Base-by-base conservation (phyloP, 306 rosid genomes). In the Comarum palustre region DNA sequence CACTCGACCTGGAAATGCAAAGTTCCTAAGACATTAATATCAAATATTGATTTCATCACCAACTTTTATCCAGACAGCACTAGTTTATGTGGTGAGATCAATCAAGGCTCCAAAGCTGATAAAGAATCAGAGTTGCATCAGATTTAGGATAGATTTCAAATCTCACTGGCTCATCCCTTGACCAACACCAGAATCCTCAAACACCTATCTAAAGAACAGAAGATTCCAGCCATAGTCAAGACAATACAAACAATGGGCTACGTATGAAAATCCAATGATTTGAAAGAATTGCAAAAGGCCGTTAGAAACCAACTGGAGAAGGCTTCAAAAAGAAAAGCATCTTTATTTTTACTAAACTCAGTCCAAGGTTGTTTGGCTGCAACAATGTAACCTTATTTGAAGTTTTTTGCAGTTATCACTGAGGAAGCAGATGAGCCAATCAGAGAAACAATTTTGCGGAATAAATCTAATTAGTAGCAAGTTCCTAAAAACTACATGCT, bases 1-100 rank as follows among this genome's bases (percentile, higher is more conserved):
- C 96, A 88, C 89, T 94, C 97, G 70, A 94, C 99, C 99, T 91
- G 92, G 75, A 78, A 76, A 29, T 66, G 79, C 74, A 81, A 68
- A 73, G 51, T 74, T 32, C 55, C 66, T 65, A 36, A 68, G 27
- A 46, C 38, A 39, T 57, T 20, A 52, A 50, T 25, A 46, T 47
- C 12, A 27, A 50, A 69, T 59, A 17, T 22, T 25, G 42, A 52
- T 58, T 27, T 42, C 8, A 43, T n/a, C n/a, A 19, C 20, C 67
- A 42, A 12, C 20, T n/a, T 50, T 57, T 34, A 43, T 45, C 64
- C 48, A 19, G 20, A 69, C 42, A 50, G 62, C 38, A 32, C 32
- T 5, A 36, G 31, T 4, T 12, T 11, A 25, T 36, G 74, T 34
- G 3, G 74, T 41, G 41, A 61, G 29, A 54, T 51, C 25, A 68